A percentile compares a stretch with the other conserved stretches of the same genome.
Conservation (phyloP, 2,329 filamentous ascomycete genomes). For the Zymoseptoria ardabiliae region DNA sequence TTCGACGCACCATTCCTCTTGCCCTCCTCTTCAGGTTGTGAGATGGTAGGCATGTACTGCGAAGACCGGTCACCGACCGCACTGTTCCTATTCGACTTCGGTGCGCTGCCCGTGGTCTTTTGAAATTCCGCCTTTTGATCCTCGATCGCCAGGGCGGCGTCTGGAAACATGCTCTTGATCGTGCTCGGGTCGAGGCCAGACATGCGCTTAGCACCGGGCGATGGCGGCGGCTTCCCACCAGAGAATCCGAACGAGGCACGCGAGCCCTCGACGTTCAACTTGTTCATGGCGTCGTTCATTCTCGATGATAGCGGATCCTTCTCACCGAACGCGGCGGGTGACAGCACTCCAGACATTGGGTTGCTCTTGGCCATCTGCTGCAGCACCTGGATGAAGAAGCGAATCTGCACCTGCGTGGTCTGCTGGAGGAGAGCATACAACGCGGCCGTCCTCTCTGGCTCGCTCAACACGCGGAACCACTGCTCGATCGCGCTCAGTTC, state of each 20-base stretch:
- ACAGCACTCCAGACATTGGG: conserved; percentile 91
- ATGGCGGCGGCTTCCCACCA: conserved; percentile 61
- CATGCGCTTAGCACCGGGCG: conserved; percentile 76
- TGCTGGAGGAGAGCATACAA: conserved; percentile 94
- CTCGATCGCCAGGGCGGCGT: conserved; percentile 95
- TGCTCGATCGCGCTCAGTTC: conserved; percentile 98
- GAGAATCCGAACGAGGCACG: conserved; percentile 67
- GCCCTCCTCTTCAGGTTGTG: conserved; percentile 54
- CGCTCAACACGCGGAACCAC: conserved; percentile 96
- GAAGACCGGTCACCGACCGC: conserved; percentile 70
- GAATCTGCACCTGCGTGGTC: conserved; percentile 96
- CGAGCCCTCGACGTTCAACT: conserved; percentile 78
- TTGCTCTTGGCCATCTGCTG: conserved; percentile 99
- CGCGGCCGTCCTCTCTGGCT: conserved; percentile 91
- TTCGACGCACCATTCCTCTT: conserved; percentile 56
- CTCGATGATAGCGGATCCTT: conserved; percentile 98
- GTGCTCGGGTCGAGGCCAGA: conserved; percentile 88
- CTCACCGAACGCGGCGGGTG: conserved; percentile 85
- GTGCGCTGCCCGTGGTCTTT: conserved; percentile 83
- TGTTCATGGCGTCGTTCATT: conserved; percentile 92
- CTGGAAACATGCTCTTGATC: conserved; percentile 98
- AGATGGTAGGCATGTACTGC: conserved; percentile 61
- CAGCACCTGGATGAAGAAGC: conserved; percentile 97
- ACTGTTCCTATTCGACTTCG: conserved; percentile 89
- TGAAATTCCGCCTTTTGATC: conserved; percentile 97